Conservation (phyloP, 2,329 filamentous ascomycete species). For the Xylariales sp. region DNA sequence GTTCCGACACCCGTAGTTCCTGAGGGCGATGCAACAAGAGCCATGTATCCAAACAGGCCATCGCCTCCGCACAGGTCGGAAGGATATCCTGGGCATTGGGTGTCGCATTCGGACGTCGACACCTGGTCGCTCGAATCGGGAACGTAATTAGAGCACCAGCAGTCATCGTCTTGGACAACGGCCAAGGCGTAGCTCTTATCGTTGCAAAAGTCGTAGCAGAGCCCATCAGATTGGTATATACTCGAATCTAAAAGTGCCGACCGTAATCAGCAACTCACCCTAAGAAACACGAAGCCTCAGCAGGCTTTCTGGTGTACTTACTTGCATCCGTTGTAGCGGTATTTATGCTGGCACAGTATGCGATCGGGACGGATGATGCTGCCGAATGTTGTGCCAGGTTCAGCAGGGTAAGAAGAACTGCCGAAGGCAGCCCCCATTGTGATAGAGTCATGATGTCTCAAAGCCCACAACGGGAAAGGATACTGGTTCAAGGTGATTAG, state of each 20-base stretch:
- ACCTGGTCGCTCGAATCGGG: slow-evolving; percentile 43
- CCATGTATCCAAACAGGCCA: slow-evolving; percentile 62
- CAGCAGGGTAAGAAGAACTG: slow-evolving; percentile 16
- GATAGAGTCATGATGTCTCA: slow-evolving; percentile 16
- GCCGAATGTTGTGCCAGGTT: slow-evolving; percentile 14
- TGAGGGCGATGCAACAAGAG: slow-evolving; percentile 46
- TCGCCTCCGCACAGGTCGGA: slow-evolving; percentile 61
- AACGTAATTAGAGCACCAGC: slow-evolving; percentile 71
- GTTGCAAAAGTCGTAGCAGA: slow-evolving; percentile 59
- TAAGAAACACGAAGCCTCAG: slow-evolving; percentile 10
- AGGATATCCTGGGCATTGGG: slow-evolving; percentile 64
- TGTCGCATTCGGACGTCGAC: slow-evolving; percentile 44
- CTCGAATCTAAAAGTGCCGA: slow-evolving; percentile 47
- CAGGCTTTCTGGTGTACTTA: slow-evolving; percentile 24
- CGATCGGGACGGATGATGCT: slow-evolving; percentile 26
- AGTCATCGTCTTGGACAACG: slow-evolving; percentile 59
- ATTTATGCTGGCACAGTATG: slow-evolving; percentile 43
- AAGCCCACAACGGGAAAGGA: background rate
- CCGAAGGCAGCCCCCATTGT: slow-evolving; percentile 13
- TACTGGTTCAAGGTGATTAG: background rate
- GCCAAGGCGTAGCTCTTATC: slow-evolving; percentile 61
- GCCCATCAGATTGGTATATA: slow-evolving; percentile 65
- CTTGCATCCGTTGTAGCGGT: slow-evolving; percentile 36
- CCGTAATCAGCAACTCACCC: too few relatives aligned
- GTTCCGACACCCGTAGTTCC: slow-evolving; percentile 44